These are phyloP conservation scores for Artemisia tridentata DNA, from an alignment of 129 eudicot genomes.

Conservation along the genomic window DNA sequence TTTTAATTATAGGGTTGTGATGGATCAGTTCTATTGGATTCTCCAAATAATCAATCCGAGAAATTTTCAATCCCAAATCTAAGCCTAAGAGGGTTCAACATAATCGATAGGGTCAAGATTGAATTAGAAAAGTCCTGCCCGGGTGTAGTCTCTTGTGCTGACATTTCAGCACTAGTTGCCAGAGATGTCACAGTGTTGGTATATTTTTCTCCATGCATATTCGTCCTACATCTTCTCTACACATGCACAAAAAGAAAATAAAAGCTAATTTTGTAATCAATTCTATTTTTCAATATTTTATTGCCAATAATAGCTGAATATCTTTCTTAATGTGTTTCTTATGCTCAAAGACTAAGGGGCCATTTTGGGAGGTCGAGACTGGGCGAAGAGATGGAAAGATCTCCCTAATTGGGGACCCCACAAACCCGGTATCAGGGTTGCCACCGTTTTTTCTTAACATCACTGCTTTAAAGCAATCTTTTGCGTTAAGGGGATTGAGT, in stretches of 20 bases:
- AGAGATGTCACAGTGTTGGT: slow-evolving; percentile 50
- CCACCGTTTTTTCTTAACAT: slow-evolving; percentile 44
- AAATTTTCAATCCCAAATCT: too few species aligned
- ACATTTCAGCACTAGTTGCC: slow-evolving; percentile 47
- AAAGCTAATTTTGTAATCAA: not conserved
- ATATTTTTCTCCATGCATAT: not conserved
- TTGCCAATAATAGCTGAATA: not conserved
- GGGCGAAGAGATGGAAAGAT: slow-evolving; percentile 77
- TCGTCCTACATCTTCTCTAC: not conserved
- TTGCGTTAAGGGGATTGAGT: slow-evolving; percentile 41
- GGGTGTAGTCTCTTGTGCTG: slow-evolving; percentile 70
- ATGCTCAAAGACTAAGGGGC: slow-evolving; percentile 51
- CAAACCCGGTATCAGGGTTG: slow-evolving; percentile 33
- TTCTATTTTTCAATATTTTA: not conserved
- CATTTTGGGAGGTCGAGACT: slow-evolving; percentile 54
- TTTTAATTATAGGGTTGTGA: slow-evolving; percentile 54
- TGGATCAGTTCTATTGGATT: slow-evolving; percentile 52
- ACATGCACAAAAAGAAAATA: not conserved
- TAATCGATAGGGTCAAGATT: too few species aligned
- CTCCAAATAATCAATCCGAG: slow-evolving; percentile 41
- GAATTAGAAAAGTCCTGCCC: slow-evolving; percentile 55
- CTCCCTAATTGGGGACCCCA: slow-evolving; percentile 34
- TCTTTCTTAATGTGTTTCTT: not conserved
- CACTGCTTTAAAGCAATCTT: slow-evolving; percentile 28
- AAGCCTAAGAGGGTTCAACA: too few species aligned